phyloP scores from a whole-genome alignment of 106 monocot species.

The Ottelia alismoides region DNA sequence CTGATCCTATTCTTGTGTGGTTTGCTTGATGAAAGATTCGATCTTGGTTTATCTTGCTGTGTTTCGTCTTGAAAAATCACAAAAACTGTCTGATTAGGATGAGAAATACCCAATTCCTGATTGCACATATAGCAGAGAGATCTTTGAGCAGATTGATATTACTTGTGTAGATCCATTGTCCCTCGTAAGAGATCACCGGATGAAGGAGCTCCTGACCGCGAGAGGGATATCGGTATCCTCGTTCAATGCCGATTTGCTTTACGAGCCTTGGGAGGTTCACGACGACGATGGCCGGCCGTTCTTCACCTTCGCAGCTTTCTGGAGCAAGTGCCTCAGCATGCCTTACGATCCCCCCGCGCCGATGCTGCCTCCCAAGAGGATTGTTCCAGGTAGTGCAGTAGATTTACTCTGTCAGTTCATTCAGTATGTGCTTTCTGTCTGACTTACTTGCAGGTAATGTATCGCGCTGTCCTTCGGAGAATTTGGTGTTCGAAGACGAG shows the following conservation, averaged over 20 bases:
- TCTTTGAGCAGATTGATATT: too few species aligned
- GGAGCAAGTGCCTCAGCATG: constrained; percentile 93
- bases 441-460: constrained; percentile 32
- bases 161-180: constrained; percentile 90
- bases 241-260: constrained; percentile 88
- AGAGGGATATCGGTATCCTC: constrained; percentile 60
- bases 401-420: too few species aligned
- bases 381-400: constrained; percentile 58
- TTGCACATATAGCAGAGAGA: too few species aligned
- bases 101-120: too few species aligned
- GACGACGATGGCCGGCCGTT: constrained; percentile 67
- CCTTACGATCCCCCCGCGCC: constrained; percentile 81
- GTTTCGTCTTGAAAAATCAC: too few species aligned
- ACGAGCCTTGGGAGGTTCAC: constrained; percentile 93
- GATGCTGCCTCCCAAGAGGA: constrained; percentile 67
- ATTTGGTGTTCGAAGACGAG: constrained; percentile 67
- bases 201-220: constrained; percentile 53
- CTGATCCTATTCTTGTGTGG: too few species aligned
- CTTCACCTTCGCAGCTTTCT: constrained; percentile 63
- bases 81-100: too few species aligned
- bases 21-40: too few species aligned
- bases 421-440: too few species aligned
- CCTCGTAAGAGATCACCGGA: constrained; percentile 68
- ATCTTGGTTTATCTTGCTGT: too few species aligned
- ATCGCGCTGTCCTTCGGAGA: constrained; percentile 61